Evolutionary conservation across 2,329 filamentous ascomycete genomes (phyloP).

Genomic region (Ascochyta viciae-villosae): DNA sequence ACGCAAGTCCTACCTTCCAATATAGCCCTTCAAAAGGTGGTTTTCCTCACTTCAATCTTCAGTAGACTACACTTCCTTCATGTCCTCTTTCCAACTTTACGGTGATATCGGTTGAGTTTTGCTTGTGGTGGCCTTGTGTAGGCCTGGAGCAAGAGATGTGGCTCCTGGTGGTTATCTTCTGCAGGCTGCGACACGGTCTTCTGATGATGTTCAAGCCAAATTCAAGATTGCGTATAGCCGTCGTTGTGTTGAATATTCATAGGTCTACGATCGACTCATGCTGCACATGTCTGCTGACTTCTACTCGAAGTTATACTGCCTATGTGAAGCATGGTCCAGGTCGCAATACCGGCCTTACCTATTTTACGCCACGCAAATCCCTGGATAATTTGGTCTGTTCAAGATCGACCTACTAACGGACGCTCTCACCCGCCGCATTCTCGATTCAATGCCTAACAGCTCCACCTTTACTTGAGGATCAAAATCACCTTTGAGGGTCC

Average conservation of each 20-base stretch:
- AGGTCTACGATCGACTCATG: neutral
- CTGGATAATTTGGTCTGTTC: neutral
- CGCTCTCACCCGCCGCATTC: neutral
- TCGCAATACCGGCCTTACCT: neutral
- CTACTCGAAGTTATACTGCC: neutral
- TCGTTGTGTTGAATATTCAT: neutral
- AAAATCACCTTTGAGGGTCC: neutral
- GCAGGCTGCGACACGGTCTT: neutral
- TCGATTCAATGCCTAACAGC: neutral
- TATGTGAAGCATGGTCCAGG: neutral
- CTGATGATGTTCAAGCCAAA: neutral
- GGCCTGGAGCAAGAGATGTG: neutral
- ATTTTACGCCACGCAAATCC: neutral
- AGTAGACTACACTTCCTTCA: constrained; percentile 23
- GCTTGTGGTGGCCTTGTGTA: neutral
- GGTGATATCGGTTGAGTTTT: neutral
- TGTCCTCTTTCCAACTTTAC: constrained; percentile 29
- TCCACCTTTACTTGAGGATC: neutral
- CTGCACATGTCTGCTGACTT: neutral
- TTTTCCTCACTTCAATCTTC: constrained; percentile 30
- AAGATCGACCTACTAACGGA: neutral
- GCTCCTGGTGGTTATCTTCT: neutral
- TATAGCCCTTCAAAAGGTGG: constrained; percentile 27
- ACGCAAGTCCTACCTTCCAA: constrained; percentile 29
- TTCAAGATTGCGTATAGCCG: neutral